Evolutionary conservation across 2,329 filamentous ascomycete species (phyloP).

Genomic region (Ophiostoma ips): DNA sequence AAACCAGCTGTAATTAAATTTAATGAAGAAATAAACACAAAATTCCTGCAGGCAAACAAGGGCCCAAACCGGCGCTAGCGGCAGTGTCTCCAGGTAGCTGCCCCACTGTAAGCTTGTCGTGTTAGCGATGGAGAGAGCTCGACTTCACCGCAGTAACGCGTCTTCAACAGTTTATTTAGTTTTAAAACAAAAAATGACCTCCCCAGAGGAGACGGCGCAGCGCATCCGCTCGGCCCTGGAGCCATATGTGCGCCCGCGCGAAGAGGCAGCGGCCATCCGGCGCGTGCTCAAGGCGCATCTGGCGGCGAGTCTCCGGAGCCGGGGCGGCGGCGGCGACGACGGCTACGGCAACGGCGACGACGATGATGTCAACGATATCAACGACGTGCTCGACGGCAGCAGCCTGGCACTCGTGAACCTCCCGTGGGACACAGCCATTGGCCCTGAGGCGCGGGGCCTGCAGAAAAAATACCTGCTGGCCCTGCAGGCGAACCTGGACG

Average conservation of each 20-base stretch:
- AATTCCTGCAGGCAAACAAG: not conserved
- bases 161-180: too few relatives aligned
- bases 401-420: conserved; percentile 33
- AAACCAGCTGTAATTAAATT: too few relatives aligned
- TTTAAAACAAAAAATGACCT: conserved; percentile 6
- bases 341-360: not conserved
- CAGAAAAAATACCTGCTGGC: conserved; percentile 43
- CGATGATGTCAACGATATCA: not conserved
- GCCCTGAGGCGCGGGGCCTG: conserved; percentile 29
- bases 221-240: conserved; percentile 24
- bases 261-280: conserved; percentile 42
- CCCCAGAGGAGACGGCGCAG: conserved; percentile 8
- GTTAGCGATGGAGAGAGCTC: not conserved
- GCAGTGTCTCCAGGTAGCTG: conserved; percentile 2
- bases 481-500: conserved; percentile 36
- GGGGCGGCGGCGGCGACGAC: not conserved
- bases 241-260: conserved; percentile 41
- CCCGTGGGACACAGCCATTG: conserved; percentile 20
- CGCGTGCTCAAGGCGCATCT: conserved; percentile 41
- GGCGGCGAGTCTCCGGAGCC: conserved; percentile 30
- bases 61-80: conserved; percentile 4
- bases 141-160: conserved; percentile 3
- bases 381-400: conserved; percentile 4
- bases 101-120: not conserved
- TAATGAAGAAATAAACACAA: conserved; percentile 5